phyloP scores from a whole-genome alignment of 305 asterid species.

The Lippia alba region DNA sequence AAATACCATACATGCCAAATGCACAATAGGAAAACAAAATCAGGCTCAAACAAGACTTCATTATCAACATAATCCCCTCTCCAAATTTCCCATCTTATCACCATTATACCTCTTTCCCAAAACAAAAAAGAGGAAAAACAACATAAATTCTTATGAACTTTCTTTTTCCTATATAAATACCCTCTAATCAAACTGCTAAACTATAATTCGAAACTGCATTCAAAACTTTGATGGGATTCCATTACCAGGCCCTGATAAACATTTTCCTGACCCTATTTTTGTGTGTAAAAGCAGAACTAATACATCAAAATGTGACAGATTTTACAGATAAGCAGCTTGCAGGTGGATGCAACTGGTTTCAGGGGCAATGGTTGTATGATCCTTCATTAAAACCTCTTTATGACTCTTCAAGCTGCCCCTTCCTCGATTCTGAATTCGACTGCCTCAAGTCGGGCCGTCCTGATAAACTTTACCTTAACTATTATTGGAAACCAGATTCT shows the following conservation, averaged over 20 bases:
- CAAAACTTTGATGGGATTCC: slow-evolving; percentile 28
- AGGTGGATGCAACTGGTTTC: slow-evolving; percentile 56
- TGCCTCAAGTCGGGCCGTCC: slow-evolving; percentile 74
- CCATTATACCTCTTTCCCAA: no score
- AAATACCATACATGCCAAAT: background rate
- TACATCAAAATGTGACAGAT: slow-evolving; percentile 10
- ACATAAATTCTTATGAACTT: background rate
- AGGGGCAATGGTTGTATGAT: slow-evolving; percentile 67
- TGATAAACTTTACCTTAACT: slow-evolving; percentile 59
- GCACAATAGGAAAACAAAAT: slow-evolving; percentile 7
- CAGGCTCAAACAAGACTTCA: background rate
- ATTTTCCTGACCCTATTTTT: slow-evolving; percentile 25
- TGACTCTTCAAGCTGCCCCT: slow-evolving; percentile 62
- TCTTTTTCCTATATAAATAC: background rate
- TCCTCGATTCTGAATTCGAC: slow-evolving; percentile 60
- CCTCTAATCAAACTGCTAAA: no score
- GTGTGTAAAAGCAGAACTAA: slow-evolving; percentile 33
- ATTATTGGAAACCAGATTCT: slow-evolving; percentile 69
- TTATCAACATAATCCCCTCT: background rate
- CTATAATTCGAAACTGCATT: no score
- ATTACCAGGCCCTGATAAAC: slow-evolving; percentile 8
- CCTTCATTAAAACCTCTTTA: slow-evolving; percentile 57
- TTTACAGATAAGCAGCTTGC: slow-evolving; percentile 9
- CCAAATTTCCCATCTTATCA: background rate
- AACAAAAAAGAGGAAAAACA: no score